These are phyloP conservation scores for Suhomyces kunorum DNA, from an alignment of 1,139 yeast genomes.

Conservation along the genomic window DNA sequence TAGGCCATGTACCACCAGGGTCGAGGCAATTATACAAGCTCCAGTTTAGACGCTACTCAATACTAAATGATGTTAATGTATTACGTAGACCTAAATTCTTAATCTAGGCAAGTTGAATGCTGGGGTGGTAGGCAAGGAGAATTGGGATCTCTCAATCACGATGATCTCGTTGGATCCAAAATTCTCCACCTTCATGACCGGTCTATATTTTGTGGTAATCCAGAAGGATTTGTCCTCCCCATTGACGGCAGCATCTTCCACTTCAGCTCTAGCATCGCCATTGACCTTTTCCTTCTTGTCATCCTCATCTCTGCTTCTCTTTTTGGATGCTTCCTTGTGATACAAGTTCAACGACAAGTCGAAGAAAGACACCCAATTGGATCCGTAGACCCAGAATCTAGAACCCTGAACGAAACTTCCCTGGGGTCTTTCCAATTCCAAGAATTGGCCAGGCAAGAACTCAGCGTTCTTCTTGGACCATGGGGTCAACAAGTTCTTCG, in stretches of 20 bases:
- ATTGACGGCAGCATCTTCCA: constrained; percentile 15
- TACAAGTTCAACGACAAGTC: constrained; percentile 62
- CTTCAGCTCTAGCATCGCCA: constrained; percentile 23
- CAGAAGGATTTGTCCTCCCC: constrained; percentile 56
- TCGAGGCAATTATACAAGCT: no score
- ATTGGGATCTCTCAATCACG: constrained; percentile 76
- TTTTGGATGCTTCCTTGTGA: constrained; percentile 37
- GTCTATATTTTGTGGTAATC: constrained; percentile 75
- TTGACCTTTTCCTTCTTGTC: constrained; percentile 33
- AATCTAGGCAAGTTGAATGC: constrained; percentile 78
- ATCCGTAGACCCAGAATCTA: constrained; percentile 80
- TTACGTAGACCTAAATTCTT: constrained; percentile 38
- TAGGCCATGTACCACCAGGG: no score
- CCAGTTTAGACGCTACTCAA: neutral
- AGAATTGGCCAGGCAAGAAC: constrained; percentile 66
- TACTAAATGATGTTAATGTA: constrained; percentile 1
- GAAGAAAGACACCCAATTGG: constrained; percentile 79
- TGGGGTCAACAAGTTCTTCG: constrained; percentile 51
- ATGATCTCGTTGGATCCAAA: constrained; percentile 61
- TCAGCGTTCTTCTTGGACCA: constrained; percentile 86
- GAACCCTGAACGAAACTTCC: constrained; percentile 58
- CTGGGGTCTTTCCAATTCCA: constrained; percentile 60
- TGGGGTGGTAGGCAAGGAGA: constrained; percentile 61
- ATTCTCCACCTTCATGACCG: constrained; percentile 63
- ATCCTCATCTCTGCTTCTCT: constrained; percentile 65